These are phyloP conservation scores for Chlorella vulgaris DNA, from an alignment of 139 green algal genomes.

Conservation along the genomic window DNA sequence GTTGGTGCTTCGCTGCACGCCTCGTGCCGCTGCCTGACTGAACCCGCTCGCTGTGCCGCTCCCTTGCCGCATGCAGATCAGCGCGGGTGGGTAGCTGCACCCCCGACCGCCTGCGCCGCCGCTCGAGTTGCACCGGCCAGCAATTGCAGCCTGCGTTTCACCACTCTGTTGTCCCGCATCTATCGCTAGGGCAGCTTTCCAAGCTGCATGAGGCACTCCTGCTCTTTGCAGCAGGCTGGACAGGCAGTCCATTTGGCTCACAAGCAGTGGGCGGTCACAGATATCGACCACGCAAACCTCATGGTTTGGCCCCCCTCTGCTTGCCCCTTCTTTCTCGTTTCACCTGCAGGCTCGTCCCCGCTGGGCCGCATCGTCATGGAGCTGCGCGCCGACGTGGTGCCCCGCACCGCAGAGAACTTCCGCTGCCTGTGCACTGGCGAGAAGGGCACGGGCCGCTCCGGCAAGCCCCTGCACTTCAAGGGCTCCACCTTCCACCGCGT, in stretches of 20 bases:
- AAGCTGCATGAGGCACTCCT: background rate
- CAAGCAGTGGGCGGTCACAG: background rate
- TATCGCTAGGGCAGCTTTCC: background rate
- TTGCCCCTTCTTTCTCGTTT: slow-evolving; percentile 46
- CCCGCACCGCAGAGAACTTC: slow-evolving; percentile 84
- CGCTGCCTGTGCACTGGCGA: slow-evolving; percentile 89
- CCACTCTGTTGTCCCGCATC: too few species aligned
- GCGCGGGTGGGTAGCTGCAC: slow-evolving; percentile 11
- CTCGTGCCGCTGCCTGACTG: background rate
- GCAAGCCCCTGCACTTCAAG: slow-evolving; percentile 89
- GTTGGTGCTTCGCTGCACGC: background rate
- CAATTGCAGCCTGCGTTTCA: background rate
- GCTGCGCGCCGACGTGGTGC: slow-evolving; percentile 78
- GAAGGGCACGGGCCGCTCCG: slow-evolving; percentile 72
- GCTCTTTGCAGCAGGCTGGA: background rate
- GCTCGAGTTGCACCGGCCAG: background rate
- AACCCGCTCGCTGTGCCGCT: background rate
- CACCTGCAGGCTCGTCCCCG: slow-evolving; percentile 46
- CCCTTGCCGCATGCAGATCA: background rate
- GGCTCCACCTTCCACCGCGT: slow-evolving; percentile 87
- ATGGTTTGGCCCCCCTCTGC: background rate
- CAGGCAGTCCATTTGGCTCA: background rate
- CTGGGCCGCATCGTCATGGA: slow-evolving; percentile 80
- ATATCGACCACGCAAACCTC: background rate
- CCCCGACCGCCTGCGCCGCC: background rate